Evolutionary conservation across 2,329 filamentous ascomycete species (phyloP).

Genomic region (Calonectria pteridis): DNA sequence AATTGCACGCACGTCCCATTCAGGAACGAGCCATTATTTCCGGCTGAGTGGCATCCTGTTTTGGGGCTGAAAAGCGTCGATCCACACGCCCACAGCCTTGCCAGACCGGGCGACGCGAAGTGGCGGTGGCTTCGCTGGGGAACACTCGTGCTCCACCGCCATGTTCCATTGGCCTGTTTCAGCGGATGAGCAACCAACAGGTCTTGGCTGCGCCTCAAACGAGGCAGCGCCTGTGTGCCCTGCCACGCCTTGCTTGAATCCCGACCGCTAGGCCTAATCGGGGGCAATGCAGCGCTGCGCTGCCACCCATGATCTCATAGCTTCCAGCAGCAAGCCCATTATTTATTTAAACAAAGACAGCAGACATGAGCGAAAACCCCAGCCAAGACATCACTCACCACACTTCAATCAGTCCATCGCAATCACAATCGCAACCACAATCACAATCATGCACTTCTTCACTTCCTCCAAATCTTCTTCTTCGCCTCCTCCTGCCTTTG

Average conservation of each 20-base stretch:
- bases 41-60: background rate
- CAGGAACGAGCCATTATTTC: background rate
- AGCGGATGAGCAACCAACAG: background rate
- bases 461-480: background rate
- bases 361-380: background rate
- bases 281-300: background rate
- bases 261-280: background rate
- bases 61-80: background rate
- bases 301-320: constrained; percentile 3
- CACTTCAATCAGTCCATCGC: too few species aligned
- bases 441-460: background rate
- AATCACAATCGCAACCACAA: too few species aligned
- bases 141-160: background rate
- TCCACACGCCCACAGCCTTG: background rate
- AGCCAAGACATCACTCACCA: background rate
- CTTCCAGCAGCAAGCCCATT: background rate
- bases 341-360: constrained; percentile 11
- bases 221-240: background rate
- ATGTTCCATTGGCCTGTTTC: background rate
- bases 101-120: background rate
- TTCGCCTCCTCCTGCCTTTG: background rate
- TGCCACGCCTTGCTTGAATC: background rate
- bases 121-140: background rate
- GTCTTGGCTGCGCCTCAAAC: background rate
- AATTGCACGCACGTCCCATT: background rate